These are phyloP conservation scores for Pythium chondricola DNA, from an alignment of 352 stramenopile species.

Conservation along the genomic window DNA sequence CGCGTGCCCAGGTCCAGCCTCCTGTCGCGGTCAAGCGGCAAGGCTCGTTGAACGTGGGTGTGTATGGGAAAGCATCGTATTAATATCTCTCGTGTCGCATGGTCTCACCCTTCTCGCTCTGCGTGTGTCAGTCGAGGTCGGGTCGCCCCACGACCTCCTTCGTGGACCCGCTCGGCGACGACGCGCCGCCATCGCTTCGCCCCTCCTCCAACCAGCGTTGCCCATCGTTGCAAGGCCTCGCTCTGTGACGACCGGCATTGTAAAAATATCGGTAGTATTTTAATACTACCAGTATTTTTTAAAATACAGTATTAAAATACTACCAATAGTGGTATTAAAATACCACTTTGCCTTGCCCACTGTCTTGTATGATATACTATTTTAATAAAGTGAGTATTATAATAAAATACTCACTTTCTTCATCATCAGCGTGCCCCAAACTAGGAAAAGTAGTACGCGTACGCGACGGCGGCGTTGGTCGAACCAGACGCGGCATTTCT, in stretches of 20 bases:
- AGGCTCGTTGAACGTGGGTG: conserved; percentile 39
- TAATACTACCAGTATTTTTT: neutral
- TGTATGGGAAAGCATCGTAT: neutral
- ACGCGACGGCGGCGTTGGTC: conserved; percentile 47
- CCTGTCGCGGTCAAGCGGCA: conserved; percentile 31
- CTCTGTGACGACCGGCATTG: conserved; percentile 22
- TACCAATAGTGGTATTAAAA: no score
- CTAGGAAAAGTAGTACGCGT: conserved; percentile 72
- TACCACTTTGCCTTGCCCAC: no score
- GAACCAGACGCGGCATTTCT: conserved; percentile 77
- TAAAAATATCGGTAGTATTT: neutral
- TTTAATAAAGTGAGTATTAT: neutral
- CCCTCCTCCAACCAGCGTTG: conserved; percentile 45
- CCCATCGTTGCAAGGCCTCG: conserved; percentile 54
- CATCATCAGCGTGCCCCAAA: conserved; percentile 38
- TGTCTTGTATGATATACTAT: no score
- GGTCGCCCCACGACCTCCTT: conserved; percentile 30
- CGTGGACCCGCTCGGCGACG: conserved; percentile 56
- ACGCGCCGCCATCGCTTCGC: conserved; percentile 24
- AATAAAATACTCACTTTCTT: neutral
- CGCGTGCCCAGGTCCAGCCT: conserved; percentile 49
- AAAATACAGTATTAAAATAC: conserved; percentile 3
- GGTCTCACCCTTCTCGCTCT: neutral
- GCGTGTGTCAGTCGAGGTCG: conserved; percentile 32
- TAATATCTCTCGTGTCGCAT: neutral